Evolutionary conservation across 495 filamentous ascomycete genomes (phyloP).

Genomic region (Annulohypoxylon moriforme): DNA sequence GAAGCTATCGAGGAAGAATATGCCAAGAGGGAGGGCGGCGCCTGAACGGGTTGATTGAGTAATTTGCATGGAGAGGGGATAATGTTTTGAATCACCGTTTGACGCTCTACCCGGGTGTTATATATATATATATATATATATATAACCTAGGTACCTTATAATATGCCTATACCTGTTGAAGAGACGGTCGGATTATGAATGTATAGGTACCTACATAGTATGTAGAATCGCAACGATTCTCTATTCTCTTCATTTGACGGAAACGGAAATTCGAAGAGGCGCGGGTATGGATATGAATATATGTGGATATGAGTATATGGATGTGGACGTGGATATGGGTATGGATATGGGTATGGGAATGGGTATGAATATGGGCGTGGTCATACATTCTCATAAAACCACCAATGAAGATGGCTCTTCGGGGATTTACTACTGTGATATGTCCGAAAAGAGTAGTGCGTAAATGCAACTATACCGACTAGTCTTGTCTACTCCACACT

Average conservation of each 20-base stretch:
- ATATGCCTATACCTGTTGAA: background rate
- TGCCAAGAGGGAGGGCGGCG: slow-evolving; percentile 62
- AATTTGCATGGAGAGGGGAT: background rate
- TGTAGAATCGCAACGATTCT: background rate
- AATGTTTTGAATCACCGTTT: background rate
- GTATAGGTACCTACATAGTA: background rate
- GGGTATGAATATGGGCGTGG: too few relatives aligned
- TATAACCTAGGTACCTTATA: too few relatives aligned
- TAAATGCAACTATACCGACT: background rate
- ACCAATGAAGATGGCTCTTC: slow-evolving; percentile 1
- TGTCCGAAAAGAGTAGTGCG: background rate
- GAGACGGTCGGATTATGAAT: background rate
- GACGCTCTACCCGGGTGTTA: background rate
- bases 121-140: background rate
- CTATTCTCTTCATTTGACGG: background rate
- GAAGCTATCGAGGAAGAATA: slow-evolving; percentile 64
- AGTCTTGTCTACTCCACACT: background rate
- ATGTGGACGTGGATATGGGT: too few relatives aligned
- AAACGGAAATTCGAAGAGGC: background rate
- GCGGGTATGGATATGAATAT: too few relatives aligned
- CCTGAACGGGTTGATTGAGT: slow-evolving; percentile 42
- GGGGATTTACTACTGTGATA: background rate
- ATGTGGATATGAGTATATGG: too few relatives aligned
- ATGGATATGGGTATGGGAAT: too few relatives aligned
- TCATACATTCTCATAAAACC: background rate